Evolutionary conservation across 305 asterid genomes (phyloP), one percentile per base, ranked within the genome.

Genomic region (Fraxinus angustifolia): DNA sequence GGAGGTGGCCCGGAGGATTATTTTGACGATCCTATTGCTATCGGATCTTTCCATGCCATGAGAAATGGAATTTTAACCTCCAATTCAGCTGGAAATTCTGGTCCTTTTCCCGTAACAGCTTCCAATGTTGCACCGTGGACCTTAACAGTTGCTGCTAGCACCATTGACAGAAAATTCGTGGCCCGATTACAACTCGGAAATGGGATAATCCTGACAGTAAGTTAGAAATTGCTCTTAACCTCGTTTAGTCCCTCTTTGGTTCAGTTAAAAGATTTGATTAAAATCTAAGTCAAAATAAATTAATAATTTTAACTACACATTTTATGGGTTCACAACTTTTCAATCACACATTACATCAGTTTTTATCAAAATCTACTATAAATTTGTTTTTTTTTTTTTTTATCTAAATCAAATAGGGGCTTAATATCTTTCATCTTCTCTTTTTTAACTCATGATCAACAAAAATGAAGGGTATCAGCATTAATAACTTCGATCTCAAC

Each of bases 11-110:
- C 91, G 0, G 8, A 1, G 1, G 85, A 86, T 67, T 85, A 87
- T 12, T 77, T 81, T 2, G 78, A 81, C 4, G 94, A 92, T 84
- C 83, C 89, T 12, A 84, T 92, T 2, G 94, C 96, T 58, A 92
- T 92, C 2, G 96, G 94, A 78, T 86, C 96, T 35, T 92, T 92
- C 84, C 96, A 92, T 40, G 93, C 96, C 34, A 87, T 88, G 90
- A 83, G 62, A 77, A 89, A 85, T 2, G 94, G 94, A 12, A 88
- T 92, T 21, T 84, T 92, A 73, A 89, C 91, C 14, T 88, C 91
- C 8, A 85, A 84, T 62, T 88, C 93, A 0, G 93, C 92, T 0
- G 93, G 89, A 68, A 87, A 87, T 48, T 36, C 83, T 0, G 96
- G 94, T 2, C 87, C 88, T 16, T 12, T 0, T 50, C 90, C 87